These are phyloP conservation scores for Ophiostoma novo-ulmi DNA, from an alignment of 2,329 filamentous ascomycete species.

Conservation along the genomic window DNA sequence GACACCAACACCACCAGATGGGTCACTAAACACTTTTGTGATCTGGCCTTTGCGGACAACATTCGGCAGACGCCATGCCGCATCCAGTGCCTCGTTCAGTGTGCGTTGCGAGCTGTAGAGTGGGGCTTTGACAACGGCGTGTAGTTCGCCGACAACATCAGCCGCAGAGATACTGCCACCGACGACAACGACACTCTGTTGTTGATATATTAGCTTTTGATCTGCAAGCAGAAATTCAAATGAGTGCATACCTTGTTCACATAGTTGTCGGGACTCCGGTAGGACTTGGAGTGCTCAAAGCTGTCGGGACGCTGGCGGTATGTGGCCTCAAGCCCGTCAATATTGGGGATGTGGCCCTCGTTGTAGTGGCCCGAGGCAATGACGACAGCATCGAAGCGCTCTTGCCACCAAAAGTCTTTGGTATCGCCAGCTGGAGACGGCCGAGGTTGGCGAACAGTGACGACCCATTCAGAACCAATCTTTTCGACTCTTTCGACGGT, in stretches of 20 bases:
- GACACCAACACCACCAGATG: not conserved
- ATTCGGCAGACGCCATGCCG: not conserved
- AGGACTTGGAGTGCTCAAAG: constrained; percentile 40
- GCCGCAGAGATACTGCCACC: constrained; percentile 15
- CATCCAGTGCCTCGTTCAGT: too few relatives aligned
- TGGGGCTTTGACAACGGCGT: constrained; percentile 50
- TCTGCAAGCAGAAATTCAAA: too few relatives aligned
- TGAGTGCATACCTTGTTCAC: constrained; percentile 34
- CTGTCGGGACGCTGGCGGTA: constrained; percentile 35
- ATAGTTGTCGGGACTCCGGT: constrained; percentile 32
- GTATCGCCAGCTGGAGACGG: constrained; percentile 4
- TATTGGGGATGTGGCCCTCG: constrained; percentile 37
- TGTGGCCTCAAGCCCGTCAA: constrained; percentile 38
- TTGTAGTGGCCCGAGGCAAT: constrained; percentile 41
- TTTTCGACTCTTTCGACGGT: constrained; percentile 53
- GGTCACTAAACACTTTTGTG: not conserved
- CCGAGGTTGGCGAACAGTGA: constrained; percentile 43
- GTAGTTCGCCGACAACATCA: constrained; percentile 57
- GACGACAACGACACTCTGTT: too few relatives aligned
- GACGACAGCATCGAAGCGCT: constrained; percentile 38
- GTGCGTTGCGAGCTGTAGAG: constrained; percentile 33
- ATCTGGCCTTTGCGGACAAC: not conserved
- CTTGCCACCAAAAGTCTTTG: constrained; percentile 39
- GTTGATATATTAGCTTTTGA: too few relatives aligned
- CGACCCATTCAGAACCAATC: constrained; percentile 41